Conservation (phyloP, 2,329 filamentous ascomycete genomes). For the Colletotrichum limetticola region DNA sequence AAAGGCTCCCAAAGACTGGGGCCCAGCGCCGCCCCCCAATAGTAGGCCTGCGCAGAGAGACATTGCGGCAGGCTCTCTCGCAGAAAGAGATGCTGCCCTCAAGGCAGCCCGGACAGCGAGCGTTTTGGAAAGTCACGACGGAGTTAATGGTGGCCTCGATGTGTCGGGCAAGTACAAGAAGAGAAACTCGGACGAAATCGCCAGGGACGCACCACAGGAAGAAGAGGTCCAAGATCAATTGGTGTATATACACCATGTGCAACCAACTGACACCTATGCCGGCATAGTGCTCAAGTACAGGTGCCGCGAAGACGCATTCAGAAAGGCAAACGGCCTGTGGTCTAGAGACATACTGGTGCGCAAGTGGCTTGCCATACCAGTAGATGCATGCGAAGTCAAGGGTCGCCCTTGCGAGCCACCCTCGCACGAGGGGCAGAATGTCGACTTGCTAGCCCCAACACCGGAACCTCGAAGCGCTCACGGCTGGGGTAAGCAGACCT, state of each 20-base stretch:
- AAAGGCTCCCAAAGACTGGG: conserved; percentile 55
- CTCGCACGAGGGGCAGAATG: conserved; percentile 50
- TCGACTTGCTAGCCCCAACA: conserved; percentile 64
- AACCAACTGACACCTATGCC: conserved; percentile 85
- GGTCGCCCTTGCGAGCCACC: conserved; percentile 74
- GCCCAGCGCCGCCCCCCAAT: conserved; percentile 57
- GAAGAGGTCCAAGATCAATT: conserved; percentile 78
- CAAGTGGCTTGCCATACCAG: conserved; percentile 83
- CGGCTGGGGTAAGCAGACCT: conserved; percentile 36
- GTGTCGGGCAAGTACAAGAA: conserved; percentile 69
- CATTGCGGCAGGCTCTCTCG: conserved; percentile 65
- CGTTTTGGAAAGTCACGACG: conserved; percentile 70
- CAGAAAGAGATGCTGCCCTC: conserved; percentile 64
- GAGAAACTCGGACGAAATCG: conserved; percentile 74
- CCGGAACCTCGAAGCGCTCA: conserved; percentile 45
- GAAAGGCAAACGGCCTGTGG: conserved; percentile 94
- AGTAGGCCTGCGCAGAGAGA: conserved; percentile 54
- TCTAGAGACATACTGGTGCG: conserved; percentile 91
- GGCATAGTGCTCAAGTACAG: conserved; percentile 92
- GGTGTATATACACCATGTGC: conserved; percentile 90
- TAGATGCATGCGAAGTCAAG: conserved; percentile 88
- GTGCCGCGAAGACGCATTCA: conserved; percentile 83
- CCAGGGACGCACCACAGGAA: conserved; percentile 52
- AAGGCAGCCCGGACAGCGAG: conserved; percentile 68
- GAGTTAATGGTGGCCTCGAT: conserved; percentile 68